Evolutionary conservation across 23 red algal genomes (phyloP), one percentile per base, ranked within the genome.

Genomic region (Gracilaria gracilis): DNA sequence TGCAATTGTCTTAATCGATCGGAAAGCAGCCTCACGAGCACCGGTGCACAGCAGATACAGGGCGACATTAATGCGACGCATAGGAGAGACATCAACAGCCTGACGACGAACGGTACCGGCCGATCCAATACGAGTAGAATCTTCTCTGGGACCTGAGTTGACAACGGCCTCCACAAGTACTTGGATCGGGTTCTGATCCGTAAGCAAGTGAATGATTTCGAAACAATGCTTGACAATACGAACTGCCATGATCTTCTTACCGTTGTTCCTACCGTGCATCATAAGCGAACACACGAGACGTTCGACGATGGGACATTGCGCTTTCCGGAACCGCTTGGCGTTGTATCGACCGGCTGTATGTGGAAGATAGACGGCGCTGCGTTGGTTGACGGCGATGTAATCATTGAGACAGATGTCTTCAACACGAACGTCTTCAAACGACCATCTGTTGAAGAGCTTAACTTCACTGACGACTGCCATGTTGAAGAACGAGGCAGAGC

Each of bases 191-290:
- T 99, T 99, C 80, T 96, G 83, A 62, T 96, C 97, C 15, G 94
- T 96, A 31, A 99, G 93, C 81, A 99, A 76, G 69, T 99, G 97
- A 49, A 99, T 99, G 90, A 99, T 99, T 54, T 99, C 97, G 71
- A 99, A 99, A 35, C 83, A 83, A 70, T 99, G 97, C 82, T 99
- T 99, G 75, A 99, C 97, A 79, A 99, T 99, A 54, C 97, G 88
- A 6, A 93, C 86, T 7, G 97, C 97, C 97, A 99, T 99, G 77
- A 99, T 85, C 85, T 99, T 99, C 90, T 99, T 99, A 7, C 97
- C 97, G 50, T 99, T 99, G 86, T 99, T 99, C 50, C 97, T 80
- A 15, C 97, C 97, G 67, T 99, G 94, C 94, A 96, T 99, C 97
- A 99, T 99, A 51, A 99, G 79, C 7, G 97, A 94, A 79, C 94